Percentiles rank a stretch among this genome's conserved stretches.
phyloP scores from a whole-genome alignment of 495 filamentous ascomycete genomes.

The Podospora comata region DNA sequence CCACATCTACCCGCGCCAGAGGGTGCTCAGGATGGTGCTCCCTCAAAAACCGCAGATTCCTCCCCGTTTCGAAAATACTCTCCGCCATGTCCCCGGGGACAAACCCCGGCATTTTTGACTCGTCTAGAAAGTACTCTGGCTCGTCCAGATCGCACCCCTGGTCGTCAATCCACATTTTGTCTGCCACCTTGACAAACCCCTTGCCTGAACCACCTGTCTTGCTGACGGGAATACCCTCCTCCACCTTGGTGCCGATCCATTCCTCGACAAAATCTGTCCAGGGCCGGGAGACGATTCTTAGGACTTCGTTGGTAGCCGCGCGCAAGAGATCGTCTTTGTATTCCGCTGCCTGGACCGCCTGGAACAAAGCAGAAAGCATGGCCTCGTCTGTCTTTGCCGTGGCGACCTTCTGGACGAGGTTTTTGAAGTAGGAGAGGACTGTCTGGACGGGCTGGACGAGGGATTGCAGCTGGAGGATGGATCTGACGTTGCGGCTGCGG shows the following conservation, averaged over 20 bases:
- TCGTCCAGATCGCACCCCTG: conserved; percentile 49
- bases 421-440: conserved; percentile 59
- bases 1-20: conserved; percentile 52
- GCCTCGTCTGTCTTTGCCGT: conserved; percentile 60
- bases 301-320: conserved; percentile 61
- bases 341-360: conserved; percentile 60
- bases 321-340: conserved; percentile 60
- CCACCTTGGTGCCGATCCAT: conserved; percentile 71
- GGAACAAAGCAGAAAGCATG: conserved; percentile 64
- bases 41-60: conserved; percentile 70
- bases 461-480: conserved; percentile 65
- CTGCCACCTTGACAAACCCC: conserved; percentile 61
- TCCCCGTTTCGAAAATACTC: conserved; percentile 71
- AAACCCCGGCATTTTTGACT: conserved; percentile 62
- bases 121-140: conserved; percentile 58
- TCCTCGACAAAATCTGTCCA: conserved; percentile 70
- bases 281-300: conserved; percentile 61
- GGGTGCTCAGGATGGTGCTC: conserved; percentile 75
- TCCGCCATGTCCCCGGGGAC: conserved; percentile 61
- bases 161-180: conserved; percentile 54
- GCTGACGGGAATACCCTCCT: conserved; percentile 47
- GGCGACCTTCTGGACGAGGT: conserved; percentile 56
- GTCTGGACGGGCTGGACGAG: conserved; percentile 61
- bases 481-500: conserved; percentile 40
- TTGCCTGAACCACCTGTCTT: conserved; percentile 43